Evolutionary conservation across 352 stramenopile genomes (phyloP).

Genomic region (Phytopythium boreale): DNA sequence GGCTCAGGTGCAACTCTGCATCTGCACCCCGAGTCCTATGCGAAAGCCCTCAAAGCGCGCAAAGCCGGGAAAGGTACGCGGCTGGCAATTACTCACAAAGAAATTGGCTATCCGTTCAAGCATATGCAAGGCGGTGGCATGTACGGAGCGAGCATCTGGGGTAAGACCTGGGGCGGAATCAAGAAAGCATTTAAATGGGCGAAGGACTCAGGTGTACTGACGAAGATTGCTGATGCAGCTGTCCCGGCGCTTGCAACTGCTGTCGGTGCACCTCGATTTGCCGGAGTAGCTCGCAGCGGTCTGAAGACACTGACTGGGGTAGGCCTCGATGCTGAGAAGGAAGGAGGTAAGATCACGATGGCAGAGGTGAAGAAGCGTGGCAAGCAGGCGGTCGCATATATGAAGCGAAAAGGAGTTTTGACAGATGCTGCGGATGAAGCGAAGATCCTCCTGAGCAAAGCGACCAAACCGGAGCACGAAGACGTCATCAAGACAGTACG

Average conservation of each 20-base stretch:
- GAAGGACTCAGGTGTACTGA: neutral
- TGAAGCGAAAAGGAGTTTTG: neutral
- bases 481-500: too few species aligned
- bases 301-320: too few species aligned
- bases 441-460: neutral
- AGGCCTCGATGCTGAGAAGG: too few species aligned
- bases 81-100: constrained; percentile 5
- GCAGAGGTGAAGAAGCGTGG: neutral
- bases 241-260: too few species aligned
- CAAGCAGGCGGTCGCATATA: neutral
- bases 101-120: constrained; percentile 11
- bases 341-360: neutral
- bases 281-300: too few species aligned
- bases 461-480: too few species aligned
- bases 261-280: too few species aligned
- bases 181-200: constrained; percentile 1
- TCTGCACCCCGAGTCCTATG: constrained; percentile 17
- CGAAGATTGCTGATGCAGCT: neutral
- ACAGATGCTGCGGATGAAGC: neutral
- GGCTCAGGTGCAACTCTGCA: constrained; percentile 10
- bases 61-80: constrained; percentile 8
- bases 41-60: constrained; percentile 4
- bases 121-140: neutral
- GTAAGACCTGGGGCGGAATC: constrained; percentile 1
- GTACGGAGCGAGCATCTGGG: neutral